Conservation (phyloP, 2,329 filamentous ascomycete genomes). For the Thielaviopsis ethacetica region DNA sequence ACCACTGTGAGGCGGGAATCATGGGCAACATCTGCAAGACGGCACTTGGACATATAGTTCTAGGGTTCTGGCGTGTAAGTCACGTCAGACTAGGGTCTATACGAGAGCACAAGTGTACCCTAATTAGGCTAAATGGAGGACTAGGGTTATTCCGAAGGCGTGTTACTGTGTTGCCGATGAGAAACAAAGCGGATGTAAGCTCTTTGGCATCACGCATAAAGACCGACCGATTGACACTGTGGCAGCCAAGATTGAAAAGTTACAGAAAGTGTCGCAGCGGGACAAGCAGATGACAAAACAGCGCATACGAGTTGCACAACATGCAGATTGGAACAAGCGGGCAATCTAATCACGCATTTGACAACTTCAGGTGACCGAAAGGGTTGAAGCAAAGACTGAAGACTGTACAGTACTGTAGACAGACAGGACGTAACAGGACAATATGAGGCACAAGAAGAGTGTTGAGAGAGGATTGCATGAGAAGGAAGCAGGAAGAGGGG, state of each 20-base stretch:
- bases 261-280: neutral
- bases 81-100: neutral
- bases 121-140: neutral
- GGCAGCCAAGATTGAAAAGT: neutral
- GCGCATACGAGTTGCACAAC: neutral
- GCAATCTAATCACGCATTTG: neutral
- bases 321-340: neutral
- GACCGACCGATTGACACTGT: neutral
- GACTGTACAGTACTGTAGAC: too few species aligned
- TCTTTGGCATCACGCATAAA: neutral
- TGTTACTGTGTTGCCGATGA: too few species aligned
- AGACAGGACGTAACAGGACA: too few species aligned
- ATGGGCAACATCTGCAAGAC: too few species aligned
- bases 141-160: neutral
- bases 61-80: neutral
- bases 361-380: neutral
- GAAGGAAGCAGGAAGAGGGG: slow-evolving; percentile 1
- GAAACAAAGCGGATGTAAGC: neutral
- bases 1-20: too few species aligned
- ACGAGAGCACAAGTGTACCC: neutral
- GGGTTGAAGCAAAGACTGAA: neutral
- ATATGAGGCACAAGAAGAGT: neutral
- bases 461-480: slow-evolving; percentile 1
- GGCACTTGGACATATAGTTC: too few species aligned
- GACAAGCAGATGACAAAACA: neutral